phyloP scores from a whole-genome alignment of 768 basidiomycete genomes.

The Inosperma sp. region DNA sequence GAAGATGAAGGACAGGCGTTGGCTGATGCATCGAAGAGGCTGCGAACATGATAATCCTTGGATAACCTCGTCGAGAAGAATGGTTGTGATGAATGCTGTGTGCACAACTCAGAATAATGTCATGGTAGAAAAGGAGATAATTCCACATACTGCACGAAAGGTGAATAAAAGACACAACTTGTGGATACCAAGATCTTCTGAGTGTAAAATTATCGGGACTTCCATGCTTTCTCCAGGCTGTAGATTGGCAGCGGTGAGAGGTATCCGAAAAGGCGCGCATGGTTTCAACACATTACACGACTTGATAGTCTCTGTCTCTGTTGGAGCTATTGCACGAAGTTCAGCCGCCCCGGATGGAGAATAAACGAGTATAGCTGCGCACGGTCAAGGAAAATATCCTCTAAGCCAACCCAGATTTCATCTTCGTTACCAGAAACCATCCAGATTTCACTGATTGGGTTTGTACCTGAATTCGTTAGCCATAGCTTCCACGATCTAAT shows the following conservation, averaged over 20 bases:
- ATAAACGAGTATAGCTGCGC: background rate
- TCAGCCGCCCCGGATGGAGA: background rate
- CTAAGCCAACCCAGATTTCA: constrained; percentile 51
- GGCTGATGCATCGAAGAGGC: constrained; percentile 52
- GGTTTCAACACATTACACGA: constrained; percentile 51
- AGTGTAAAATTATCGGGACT: constrained; percentile 53
- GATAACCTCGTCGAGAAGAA: constrained; percentile 57
- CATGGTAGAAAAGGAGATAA: background rate
- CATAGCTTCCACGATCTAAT: constrained; percentile 47
- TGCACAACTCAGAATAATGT: constrained; percentile 3
- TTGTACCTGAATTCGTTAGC: constrained; percentile 64
- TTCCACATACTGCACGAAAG: constrained; percentile 23
- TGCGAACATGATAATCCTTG: constrained; percentile 54
- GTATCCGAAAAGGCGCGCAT: constrained; percentile 44
- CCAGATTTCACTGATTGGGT: constrained; percentile 66
- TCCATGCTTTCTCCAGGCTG: constrained; percentile 46
- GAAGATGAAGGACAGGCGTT: constrained; percentile 48
- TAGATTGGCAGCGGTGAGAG: constrained; percentile 34
- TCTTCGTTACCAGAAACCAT: constrained; percentile 56
- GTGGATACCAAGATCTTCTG: constrained; percentile 41
- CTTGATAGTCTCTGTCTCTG: constrained; percentile 36
- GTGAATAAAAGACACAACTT: constrained; percentile 57
- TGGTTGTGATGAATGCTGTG: constrained; percentile 43
- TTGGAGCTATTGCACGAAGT: constrained; percentile 7
- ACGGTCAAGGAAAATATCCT: constrained; percentile 17